A percentile compares a stretch with the other conserved stretches of the same genome.
Evolutionary conservation across 2,329 filamentous ascomycete species (phyloP).

Genomic region (Fusarium oligoseptatum): DNA sequence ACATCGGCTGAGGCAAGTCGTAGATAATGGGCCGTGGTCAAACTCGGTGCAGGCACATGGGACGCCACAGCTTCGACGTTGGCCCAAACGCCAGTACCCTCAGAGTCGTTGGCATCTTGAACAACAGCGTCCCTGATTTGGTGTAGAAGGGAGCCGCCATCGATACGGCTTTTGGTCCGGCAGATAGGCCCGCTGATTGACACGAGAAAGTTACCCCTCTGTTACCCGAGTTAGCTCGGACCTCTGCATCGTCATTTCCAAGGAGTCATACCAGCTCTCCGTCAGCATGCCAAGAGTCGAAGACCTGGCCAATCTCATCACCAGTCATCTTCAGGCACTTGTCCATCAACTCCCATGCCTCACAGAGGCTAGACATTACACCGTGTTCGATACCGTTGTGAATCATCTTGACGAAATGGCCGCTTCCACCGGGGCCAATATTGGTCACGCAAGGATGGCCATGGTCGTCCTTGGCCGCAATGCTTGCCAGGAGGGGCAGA

Average conservation of each 20-base stretch:
- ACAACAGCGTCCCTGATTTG: conserved; percentile 78
- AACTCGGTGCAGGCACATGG: conserved; percentile 74
- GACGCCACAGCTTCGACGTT: conserved; percentile 71
- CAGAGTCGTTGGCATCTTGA: conserved; percentile 74
- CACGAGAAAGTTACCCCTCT: conserved; percentile 69
- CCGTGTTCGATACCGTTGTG: conserved; percentile 82
- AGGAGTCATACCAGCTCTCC: conserved; percentile 62
- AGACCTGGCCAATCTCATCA: conserved; percentile 71
- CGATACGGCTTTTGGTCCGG: conserved; percentile 57
- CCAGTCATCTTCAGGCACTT: conserved; percentile 69
- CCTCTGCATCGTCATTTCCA: background rate
- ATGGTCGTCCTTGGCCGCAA: conserved; percentile 71
- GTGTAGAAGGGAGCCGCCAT: conserved; percentile 66
- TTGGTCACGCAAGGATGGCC: conserved; percentile 71
- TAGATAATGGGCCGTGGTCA: conserved; percentile 73
- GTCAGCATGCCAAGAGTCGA: conserved; percentile 70
- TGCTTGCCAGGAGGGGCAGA: conserved; percentile 70
- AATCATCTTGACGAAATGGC: conserved; percentile 82
- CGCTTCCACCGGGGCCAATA: conserved; percentile 72
- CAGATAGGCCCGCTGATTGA: conserved; percentile 74
- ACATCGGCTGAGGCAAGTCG: conserved; percentile 74
- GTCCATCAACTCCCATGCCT: conserved; percentile 75
- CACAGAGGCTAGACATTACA: conserved; percentile 74
- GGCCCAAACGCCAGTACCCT: conserved; percentile 77
- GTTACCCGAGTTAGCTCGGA: background rate